phyloP scores from a whole-genome alignment of 768 basidiomycete genomes.

The Lentinula aciculospora region DNA sequence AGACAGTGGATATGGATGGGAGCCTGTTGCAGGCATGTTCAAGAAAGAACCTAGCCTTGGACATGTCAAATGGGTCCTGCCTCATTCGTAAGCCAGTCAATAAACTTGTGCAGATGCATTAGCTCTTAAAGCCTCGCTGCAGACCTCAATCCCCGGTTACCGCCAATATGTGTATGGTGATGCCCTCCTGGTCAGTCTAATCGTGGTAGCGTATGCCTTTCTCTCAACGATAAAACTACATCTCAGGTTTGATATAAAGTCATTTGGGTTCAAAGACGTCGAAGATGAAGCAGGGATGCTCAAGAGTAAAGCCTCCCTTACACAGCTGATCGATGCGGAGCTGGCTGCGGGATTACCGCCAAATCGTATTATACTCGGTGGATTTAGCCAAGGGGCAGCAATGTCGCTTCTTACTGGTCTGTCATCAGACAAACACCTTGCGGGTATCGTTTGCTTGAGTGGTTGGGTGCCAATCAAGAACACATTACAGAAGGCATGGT shows the following conservation, averaged over 20 bases:
- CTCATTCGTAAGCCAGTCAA: slow-evolving; percentile 58
- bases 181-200: slow-evolving; percentile 66
- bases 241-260: slow-evolving; percentile 71
- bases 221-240: background rate
- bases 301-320: slow-evolving; percentile 52
- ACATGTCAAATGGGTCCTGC: slow-evolving; percentile 88
- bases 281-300: slow-evolving; percentile 83
- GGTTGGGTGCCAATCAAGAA: slow-evolving; percentile 71
- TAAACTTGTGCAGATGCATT: background rate
- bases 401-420: slow-evolving; percentile 76
- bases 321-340: slow-evolving; percentile 68
- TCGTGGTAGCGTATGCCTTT: background rate
- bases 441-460: slow-evolving; percentile 67
- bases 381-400: slow-evolving; percentile 83
- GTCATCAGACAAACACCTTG: slow-evolving; percentile 60
- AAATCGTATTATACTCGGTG: slow-evolving; percentile 75
- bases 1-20: slow-evolving; percentile 71
- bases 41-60: slow-evolving; percentile 44
- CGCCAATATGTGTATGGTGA: slow-evolving; percentile 65
- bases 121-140: slow-evolving; percentile 11
- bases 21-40: slow-evolving; percentile 69
- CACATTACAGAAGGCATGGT: slow-evolving; percentile 60
- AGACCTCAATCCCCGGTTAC: slow-evolving; percentile 61
- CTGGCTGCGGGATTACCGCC: slow-evolving; percentile 64
- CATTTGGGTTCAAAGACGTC: slow-evolving; percentile 50